Evolutionary conservation across 2,329 filamentous ascomycete genomes (phyloP).

Genomic region (Colletotrichum lini): DNA sequence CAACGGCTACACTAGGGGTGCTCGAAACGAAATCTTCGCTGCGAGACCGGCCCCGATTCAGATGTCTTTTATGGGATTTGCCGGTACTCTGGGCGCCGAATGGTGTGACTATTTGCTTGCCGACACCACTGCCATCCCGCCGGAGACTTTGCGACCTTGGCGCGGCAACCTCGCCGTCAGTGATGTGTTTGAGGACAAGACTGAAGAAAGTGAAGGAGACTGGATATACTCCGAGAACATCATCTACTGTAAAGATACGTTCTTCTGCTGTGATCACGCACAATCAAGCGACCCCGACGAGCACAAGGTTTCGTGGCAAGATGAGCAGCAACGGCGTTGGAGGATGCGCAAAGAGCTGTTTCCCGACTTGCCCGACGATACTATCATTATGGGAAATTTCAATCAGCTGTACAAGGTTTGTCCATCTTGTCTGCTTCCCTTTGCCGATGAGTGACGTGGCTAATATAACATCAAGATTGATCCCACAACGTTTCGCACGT

Average conservation of each 20-base stretch:
- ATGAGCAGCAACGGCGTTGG: constrained; percentile 88
- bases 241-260: constrained; percentile 93
- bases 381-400: constrained; percentile 96
- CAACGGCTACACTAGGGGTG: constrained; percentile 97
- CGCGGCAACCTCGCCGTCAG: constrained; percentile 81
- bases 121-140: constrained; percentile 88
- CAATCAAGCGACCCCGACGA: constrained; percentile 87
- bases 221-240: constrained; percentile 99
- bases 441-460: constrained; percentile 19
- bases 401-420: constrained; percentile 98
- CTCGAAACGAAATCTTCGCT: constrained; percentile 97
- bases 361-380: constrained; percentile 83
- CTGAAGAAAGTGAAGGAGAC: constrained; percentile 77
- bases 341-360: constrained; percentile 94
- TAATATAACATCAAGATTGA: constrained; percentile 77
- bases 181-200: constrained; percentile 77
- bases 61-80: constrained; percentile 99
- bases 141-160: constrained; percentile 83
- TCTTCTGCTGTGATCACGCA: constrained; percentile 98
- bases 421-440: constrained; percentile 44
- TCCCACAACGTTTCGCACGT: constrained; percentile 94
- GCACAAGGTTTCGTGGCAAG: constrained; percentile 80
- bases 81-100: constrained; percentile 93
- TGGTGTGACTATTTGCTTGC: constrained; percentile 99
- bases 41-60: constrained; percentile 95